Base-by-base conservation (phyloP, 176 grass and related monocot genomes). In the Cenchrus purpureus region DNA sequence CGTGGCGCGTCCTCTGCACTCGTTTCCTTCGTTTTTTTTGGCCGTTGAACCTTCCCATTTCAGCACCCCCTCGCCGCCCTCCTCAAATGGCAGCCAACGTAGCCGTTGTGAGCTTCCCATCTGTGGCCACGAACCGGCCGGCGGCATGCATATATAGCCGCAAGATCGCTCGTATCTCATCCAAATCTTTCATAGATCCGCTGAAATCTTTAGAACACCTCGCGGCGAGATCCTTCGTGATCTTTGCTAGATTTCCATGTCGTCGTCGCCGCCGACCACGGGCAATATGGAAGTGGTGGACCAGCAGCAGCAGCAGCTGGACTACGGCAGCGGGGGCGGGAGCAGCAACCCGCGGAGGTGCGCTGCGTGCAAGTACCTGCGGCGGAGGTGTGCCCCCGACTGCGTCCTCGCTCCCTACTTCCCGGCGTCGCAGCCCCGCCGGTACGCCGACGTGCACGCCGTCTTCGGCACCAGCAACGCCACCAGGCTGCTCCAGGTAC, bases 381-480 rank as follows among this genome's bases (percentile, higher is more conserved):
- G 95, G 37, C 91, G 90, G 79, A 68, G 90, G 65, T 97, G 95
- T 78, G 81, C 86, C 68, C 78, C 78, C 37, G 92, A 84, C 86
- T 95, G 95, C 61, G n/a, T 79, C 49, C 82, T 95, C 16, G 85
- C 95, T 6, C 95, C 95, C 0, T 93, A 90, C 84, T 98, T 95
- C 75, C 91, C 92, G 14, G 65, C 95, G 2, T 60, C 70, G 12
- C 65, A 80, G 19, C 92, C 92, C 0, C 75, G 83, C 4, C 52
- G 87, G 42, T 98, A 93, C 65, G 68, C 82, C 44, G 80, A 68
- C 20, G 89, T 95, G 14, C 95, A 95, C 76, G 75, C 81, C 65
- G 77, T 98, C 75, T 98, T 98, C 58, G 92, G 95, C 11, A 93
- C 95, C 52, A 90, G 91, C 84, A 93, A 98, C 55, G 85, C 85